Evolutionary conservation across 1,139 yeast species (phyloP).

Genomic region (Arxiozyma bovina): DNA sequence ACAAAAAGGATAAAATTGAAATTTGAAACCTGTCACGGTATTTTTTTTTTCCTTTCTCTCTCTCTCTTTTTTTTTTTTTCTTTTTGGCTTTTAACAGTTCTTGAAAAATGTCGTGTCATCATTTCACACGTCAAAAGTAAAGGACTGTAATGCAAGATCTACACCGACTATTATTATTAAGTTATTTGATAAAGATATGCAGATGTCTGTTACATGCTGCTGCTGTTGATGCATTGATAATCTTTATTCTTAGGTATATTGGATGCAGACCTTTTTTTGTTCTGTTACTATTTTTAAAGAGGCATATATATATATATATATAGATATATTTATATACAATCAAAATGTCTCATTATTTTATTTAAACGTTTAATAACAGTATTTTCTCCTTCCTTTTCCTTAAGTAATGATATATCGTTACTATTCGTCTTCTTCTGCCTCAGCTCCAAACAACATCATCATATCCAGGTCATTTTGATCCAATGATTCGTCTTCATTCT

Average conservation of each 20-base stretch:
- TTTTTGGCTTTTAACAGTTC: no score
- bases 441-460: constrained; percentile 33
- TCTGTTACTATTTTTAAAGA: no score
- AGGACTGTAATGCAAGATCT: background rate
- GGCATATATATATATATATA: no score
- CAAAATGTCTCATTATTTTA: no score
- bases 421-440: constrained; percentile 19
- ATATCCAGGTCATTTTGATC: constrained; percentile 32
- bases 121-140: background rate
- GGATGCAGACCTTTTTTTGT: background rate
- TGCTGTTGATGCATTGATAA: background rate
- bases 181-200: no score
- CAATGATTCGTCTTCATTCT: constrained; percentile 9
- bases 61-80: no score
- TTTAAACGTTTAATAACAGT: background rate
- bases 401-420: background rate
- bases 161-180: no score
- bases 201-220: background rate
- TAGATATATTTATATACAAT: no score
- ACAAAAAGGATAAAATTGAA: background rate
- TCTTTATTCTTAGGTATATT: background rate
- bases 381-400: background rate
- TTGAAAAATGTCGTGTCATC: background rate
- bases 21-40: background rate
- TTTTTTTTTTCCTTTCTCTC: background rate